These are phyloP conservation scores for Alnus rubra DNA, from an alignment of 306 rosid species.

Conservation along the genomic window DNA sequence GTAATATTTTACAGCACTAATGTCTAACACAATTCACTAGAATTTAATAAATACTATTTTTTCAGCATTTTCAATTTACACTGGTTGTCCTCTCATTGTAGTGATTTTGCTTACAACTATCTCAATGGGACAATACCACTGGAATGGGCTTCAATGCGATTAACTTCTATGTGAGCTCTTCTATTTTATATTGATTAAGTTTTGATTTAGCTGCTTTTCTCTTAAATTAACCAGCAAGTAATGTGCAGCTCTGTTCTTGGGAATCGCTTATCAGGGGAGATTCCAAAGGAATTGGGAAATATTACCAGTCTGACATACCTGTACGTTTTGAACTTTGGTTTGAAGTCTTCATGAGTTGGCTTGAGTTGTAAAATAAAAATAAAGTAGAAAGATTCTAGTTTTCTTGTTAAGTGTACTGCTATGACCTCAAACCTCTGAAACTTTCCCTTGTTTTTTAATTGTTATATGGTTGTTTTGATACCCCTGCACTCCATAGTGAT, in stretches of 20 bases:
- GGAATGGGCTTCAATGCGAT: constrained; percentile 65
- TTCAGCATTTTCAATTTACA: constrained; percentile 20
- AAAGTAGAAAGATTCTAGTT: background rate
- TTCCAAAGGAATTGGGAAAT: constrained; percentile 71
- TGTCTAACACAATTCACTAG: background rate
- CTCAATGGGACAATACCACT: constrained; percentile 71
- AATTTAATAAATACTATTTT: background rate
- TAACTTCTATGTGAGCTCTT: constrained; percentile 62
- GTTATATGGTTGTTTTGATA: background rate
- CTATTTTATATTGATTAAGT: constrained; percentile 14
- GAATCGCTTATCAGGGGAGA: constrained; percentile 80
- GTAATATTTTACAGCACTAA: background rate
- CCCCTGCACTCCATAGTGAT: background rate
- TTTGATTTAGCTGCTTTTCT: constrained; percentile 22
- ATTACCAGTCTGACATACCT: constrained; percentile 58
- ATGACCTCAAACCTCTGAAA: background rate
- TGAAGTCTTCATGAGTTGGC: constrained; percentile 20
- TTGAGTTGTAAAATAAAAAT: constrained; percentile 2
- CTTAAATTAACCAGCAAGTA: constrained; percentile 32
- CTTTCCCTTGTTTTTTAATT: background rate
- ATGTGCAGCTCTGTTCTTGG: constrained; percentile 72
- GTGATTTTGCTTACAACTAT: constrained; percentile 70
- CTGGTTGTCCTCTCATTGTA: constrained; percentile 17
- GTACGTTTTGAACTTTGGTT: constrained; percentile 45
- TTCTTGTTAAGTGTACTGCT: background rate